Percentiles rank a stretch among this genome's conserved stretches.
Evolutionary conservation across 1,284 basidiomycete species (phyloP).

Genomic region (Boletus sp.): DNA sequence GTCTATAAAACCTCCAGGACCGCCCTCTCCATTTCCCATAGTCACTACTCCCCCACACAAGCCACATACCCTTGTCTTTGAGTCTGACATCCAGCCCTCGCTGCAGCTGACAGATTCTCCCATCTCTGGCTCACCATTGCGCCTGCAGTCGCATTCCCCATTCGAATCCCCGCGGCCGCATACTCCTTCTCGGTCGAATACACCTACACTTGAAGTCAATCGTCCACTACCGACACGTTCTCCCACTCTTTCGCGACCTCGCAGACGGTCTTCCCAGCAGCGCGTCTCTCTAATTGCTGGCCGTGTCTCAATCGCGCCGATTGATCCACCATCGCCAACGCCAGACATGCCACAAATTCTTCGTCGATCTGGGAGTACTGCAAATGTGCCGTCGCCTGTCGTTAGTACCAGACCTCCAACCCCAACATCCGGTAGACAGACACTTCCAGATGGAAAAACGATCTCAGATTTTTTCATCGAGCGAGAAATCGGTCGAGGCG

Average conservation of each 20-base stretch:
- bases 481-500: constrained; percentile 89
- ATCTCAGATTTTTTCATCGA: constrained; percentile 81
- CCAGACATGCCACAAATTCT: constrained; percentile 57
- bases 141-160: constrained; percentile 36
- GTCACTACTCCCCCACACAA: constrained; percentile 11
- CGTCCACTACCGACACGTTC: constrained; percentile 35
- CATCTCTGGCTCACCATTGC: constrained; percentile 21
- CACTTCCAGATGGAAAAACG: constrained; percentile 55
- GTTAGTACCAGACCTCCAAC: constrained; percentile 61
- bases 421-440: constrained; percentile 45
- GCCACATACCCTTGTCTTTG: constrained; percentile 1
- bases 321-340: constrained; percentile 61
- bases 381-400: constrained; percentile 56
- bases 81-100: constrained; percentile 9
- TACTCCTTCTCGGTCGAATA: constrained; percentile 19
- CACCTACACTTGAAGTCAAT: constrained; percentile 21
- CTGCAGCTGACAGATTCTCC: constrained; percentile 26
- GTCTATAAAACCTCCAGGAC: constrained; percentile 10
- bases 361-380: constrained; percentile 55
- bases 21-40: constrained; percentile 18
- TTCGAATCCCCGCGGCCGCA: constrained; percentile 12
- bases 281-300: constrained; percentile 78
- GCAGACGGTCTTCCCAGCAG: constrained; percentile 74
- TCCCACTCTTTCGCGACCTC: constrained; percentile 53
- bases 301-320: constrained; percentile 66